Base-by-base conservation (phyloP, 805 yeast genomes). In the Zygosaccharomyces siamensis region DNA sequence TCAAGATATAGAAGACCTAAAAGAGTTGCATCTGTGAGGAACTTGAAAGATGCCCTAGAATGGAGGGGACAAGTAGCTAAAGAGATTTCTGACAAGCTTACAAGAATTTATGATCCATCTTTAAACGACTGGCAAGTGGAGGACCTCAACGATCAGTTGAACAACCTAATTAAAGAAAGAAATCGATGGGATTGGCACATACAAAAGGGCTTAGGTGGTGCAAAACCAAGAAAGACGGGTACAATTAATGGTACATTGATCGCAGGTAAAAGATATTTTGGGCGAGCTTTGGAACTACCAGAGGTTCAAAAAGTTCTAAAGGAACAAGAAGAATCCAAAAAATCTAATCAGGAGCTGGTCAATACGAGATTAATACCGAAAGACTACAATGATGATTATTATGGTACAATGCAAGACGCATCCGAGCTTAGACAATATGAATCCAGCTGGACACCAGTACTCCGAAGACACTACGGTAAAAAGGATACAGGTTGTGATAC, bases 151-250 rank as follows among this genome's bases (percentile, higher is more conserved):
- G 96, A 87, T 55, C 78, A 78, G 40, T 65, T 88, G 47, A 89
- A 88, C 59, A 77, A 76, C 46, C 67, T 86, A 10, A 71, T 84
- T 65, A 72, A 75, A 28, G 95, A 89, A 64, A 80, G 81, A 53
- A 64, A 76, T 35, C 79, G 84, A 0, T 90, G 96, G 96, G 96
- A 89, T 53, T 69, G 80, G 52, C 85, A 81, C 48, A 83, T 89
- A 38, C 72, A 73, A 46, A 74, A 78, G 7, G 53, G 52, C 20
- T 68, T 89, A 1, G 92, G 92, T 1, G 96, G 96, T 0, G 27
- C 55, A 46, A 33, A 48, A 42, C 37, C 54, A 48, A 14, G 64
- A 59, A 31, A 60, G 49, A 36, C 50, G 46, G 43, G 52, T 1
- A 53, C 58, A 18, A 32, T 53, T 7, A 53, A 57, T 20, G 66